phyloP scores from a whole-genome alignment of 2,329 filamentous ascomycete species.

The Clonostachys chloroleuca region DNA sequence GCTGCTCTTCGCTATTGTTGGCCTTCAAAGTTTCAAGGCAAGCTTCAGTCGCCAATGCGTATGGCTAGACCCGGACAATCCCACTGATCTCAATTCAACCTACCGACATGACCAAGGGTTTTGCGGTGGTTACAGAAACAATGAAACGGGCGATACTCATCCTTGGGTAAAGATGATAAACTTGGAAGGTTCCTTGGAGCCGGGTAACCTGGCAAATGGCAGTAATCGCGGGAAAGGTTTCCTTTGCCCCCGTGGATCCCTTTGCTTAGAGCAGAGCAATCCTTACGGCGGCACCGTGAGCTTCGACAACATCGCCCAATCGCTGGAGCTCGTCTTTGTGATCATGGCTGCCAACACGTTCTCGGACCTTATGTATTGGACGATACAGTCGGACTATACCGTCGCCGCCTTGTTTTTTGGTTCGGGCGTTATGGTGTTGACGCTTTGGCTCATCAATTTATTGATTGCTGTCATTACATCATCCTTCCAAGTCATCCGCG shows the following conservation, averaged over 20 bases:
- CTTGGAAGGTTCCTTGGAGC: constrained; percentile 28
- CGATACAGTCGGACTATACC: constrained; percentile 87
- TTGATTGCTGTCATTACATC: constrained; percentile 96
- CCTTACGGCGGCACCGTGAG: constrained; percentile 83
- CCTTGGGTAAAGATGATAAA: constrained; percentile 59
- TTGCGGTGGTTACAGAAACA: constrained; percentile 78
- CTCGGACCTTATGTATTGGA: constrained; percentile 89
- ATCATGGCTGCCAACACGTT: constrained; percentile 99
- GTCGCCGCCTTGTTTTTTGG: constrained; percentile 75
- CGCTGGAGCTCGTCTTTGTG: constrained; percentile 90
- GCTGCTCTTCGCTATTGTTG: constrained; percentile 94
- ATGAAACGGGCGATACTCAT: constrained; percentile 46
- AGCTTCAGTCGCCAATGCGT: constrained; percentile 74
- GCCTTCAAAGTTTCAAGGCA: constrained; percentile 92
- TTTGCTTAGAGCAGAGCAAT: constrained; percentile 75
- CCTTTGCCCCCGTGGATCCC: constrained; percentile 77
- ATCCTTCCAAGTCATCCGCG: constrained; percentile 95
- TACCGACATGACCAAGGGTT: constrained; percentile 68
- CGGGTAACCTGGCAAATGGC: constrained; percentile 40
- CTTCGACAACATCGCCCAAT: constrained; percentile 93
- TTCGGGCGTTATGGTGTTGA: constrained; percentile 80
- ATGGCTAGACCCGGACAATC: constrained; percentile 65
- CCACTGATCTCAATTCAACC: constrained; percentile 44
- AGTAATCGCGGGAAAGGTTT: constrained; percentile 70
- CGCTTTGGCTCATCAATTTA: constrained; percentile 94